Evolutionary conservation across 2,329 filamentous ascomycete species (phyloP), one percentile per base, ranked within the genome.

Genomic region (Penicillium italicum): DNA sequence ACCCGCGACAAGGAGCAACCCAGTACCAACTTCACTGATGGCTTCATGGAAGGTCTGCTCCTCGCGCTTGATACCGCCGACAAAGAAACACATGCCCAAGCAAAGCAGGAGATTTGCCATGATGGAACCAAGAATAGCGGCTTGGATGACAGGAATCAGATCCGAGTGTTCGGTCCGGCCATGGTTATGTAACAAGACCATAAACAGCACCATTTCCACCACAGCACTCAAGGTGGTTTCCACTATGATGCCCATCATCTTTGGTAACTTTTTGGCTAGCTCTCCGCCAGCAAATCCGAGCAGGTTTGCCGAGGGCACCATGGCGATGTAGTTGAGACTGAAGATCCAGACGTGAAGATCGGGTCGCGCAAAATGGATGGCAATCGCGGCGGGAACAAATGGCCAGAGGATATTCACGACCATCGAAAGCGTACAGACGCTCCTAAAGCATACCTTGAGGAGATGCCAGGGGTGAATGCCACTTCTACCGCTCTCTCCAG

Each of bases 201-300:
- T 87, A 74, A 95, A 94, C 30, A 95, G 76, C 44, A 95, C 83
- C 54, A 95, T 87, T 69, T 96, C 90, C 50, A 94, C 89, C 10
- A 91, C 75, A 0, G 88, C 89, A 2, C 88, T 89, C 49, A 91
- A 72, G 0, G 79, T 79, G 1, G 79, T 82, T 64, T 84, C 82
- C 10, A 82, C 59, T 41, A 78, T 56, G 8, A 74, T 66, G 22
- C 73, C 72, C 46, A 86, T 73, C 9, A 90, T 88, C 66, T 89
- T 89, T 31, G 88, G 88, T 54, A 93, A 74, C 74, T 93, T 93
- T 57, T 86, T 82, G 1, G 87, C 84, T 57, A 90, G 74, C 68
- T 90, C 86, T 61, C 87, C 84, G 14, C 87, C 87, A 6, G 87
- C 85, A 65, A 91, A 91, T 0, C 88, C 88, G 50, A 91, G 81